Evolutionary conservation across 2,329 filamentous ascomycete species (phyloP).

Genomic region (Phyllosticta ampelicida): DNA sequence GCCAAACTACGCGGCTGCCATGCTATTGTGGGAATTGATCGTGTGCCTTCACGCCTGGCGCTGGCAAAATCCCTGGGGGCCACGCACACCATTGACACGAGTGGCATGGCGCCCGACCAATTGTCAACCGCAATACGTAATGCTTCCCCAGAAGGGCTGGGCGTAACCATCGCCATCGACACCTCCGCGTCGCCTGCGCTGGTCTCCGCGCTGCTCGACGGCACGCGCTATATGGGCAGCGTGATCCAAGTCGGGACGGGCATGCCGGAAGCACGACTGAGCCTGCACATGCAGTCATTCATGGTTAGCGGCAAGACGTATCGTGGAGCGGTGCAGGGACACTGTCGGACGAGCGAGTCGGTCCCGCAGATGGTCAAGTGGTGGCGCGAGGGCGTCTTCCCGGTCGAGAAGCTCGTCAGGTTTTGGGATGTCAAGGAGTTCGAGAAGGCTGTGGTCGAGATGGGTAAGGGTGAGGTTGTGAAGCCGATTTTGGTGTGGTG

Average conservation of each 20-base stretch:
- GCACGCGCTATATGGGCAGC: conserved; percentile 35
- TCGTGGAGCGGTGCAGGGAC: conserved; percentile 37
- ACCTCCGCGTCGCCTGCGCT: conserved; percentile 36
- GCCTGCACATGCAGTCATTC: conserved; percentile 34
- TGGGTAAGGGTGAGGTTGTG: conserved; percentile 3
- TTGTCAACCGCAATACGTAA: conserved; percentile 20
- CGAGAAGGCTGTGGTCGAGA: neutral
- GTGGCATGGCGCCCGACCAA: neutral
- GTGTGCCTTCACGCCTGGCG: conserved; percentile 22
- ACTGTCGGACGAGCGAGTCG: conserved; percentile 23
- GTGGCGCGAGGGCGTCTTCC: conserved; percentile 5
- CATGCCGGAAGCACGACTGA: conserved; percentile 29
- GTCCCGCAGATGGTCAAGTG: conserved; percentile 5
- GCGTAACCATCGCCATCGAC: conserved; percentile 37
- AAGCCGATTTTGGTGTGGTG: conserved; percentile 9
- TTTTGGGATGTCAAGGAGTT: conserved; percentile 7
- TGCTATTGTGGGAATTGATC: conserved; percentile 30
- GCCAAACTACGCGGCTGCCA: conserved; percentile 31
- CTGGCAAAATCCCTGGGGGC: conserved; percentile 29
- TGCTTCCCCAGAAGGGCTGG: conserved; percentile 18
- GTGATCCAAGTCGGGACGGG: conserved; percentile 41
- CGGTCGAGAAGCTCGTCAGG: conserved; percentile 5
- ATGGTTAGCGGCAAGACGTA: conserved; percentile 40
- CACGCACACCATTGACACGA: conserved; percentile 29
- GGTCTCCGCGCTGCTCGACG: conserved; percentile 32